Conservation (phyloP, 257 asterid species). For the Ophiorrhiza pumila region DNA sequence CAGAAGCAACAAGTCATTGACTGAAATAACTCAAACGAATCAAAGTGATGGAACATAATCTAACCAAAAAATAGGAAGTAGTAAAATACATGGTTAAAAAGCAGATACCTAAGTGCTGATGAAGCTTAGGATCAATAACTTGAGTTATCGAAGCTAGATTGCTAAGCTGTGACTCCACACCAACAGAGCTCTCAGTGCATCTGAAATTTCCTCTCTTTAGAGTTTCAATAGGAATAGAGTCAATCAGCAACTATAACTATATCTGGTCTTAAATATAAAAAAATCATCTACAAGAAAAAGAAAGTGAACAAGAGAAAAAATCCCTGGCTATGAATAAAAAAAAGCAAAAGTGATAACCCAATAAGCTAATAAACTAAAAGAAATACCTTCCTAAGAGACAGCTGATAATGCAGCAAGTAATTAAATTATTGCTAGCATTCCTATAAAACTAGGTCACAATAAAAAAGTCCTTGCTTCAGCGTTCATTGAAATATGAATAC, state of each 20-base stretch:
- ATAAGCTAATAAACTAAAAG: background rate
- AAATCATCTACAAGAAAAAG: background rate
- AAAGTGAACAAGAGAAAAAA: background rate
- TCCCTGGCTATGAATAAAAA: background rate
- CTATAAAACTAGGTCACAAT: background rate
- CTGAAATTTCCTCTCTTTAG: constrained; percentile 95
- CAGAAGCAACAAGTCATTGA: background rate
- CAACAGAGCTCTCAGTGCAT: constrained; percentile 83
- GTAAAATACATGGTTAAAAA: constrained; percentile 8
- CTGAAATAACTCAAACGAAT: background rate
- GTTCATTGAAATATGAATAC: too few relatives aligned
- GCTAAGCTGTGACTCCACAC: constrained; percentile 82
- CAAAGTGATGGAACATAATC: background rate
- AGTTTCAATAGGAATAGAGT: constrained; percentile 30
- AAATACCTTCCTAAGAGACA: background rate
- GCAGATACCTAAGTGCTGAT: constrained; percentile 79
- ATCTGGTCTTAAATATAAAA: background rate
- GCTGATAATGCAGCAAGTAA: background rate
- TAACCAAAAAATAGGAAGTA: background rate
- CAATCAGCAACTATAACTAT: constrained; percentile 14
- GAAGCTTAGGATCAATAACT: constrained; percentile 93
- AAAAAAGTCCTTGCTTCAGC: too few relatives aligned
- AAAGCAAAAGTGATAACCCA: background rate
- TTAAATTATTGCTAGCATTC: background rate
- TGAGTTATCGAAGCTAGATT: constrained; percentile 84